These are phyloP conservation scores for Pterocarpus macrocarpus DNA, from an alignment of 306 rosid species.

Conservation along the genomic window DNA sequence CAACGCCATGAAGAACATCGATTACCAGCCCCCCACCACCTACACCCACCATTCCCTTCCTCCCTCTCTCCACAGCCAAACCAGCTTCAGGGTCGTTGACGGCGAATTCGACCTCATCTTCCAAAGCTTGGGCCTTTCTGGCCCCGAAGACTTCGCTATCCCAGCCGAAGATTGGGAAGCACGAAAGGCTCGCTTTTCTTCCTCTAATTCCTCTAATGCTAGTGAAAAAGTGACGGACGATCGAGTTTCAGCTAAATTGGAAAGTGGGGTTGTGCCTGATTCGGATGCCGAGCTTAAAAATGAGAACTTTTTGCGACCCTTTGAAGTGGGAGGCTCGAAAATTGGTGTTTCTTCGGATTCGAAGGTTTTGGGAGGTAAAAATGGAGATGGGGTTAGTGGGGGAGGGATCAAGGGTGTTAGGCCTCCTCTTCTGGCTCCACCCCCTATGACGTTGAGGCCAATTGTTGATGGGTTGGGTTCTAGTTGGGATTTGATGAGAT, in stretches of 20 bases:
- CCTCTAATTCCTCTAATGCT: not conserved
- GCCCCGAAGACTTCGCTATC: constrained; percentile 68
- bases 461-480: constrained; percentile 35
- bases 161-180: constrained; percentile 74
- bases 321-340: not conserved
- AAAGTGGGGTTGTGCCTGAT: constrained; percentile 15
- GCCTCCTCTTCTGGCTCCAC: constrained; percentile 46
- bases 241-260: constrained; percentile 7
- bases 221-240: not conserved
- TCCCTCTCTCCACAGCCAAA: constrained; percentile 27
- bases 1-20: constrained; percentile 61
- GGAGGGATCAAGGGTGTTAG: constrained; percentile 53
- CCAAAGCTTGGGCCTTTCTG: constrained; percentile 64
- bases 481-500: constrained; percentile 39
- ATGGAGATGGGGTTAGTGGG: constrained; percentile 36
- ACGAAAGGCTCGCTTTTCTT: constrained; percentile 42
- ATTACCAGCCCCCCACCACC: constrained; percentile 50
- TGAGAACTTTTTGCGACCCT: not conserved
- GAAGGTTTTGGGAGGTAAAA: not conserved
- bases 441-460: constrained; percentile 10
- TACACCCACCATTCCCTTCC: not conserved
- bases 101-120: constrained; percentile 71
- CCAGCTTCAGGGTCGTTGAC: constrained; percentile 59
- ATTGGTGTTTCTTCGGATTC: not conserved
- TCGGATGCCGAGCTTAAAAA: not conserved